Evolutionary conservation across 441 rosid species (phyloP), one percentile per base, ranked within the genome.

Genomic region (Arabidopsis hybrid): DNA sequence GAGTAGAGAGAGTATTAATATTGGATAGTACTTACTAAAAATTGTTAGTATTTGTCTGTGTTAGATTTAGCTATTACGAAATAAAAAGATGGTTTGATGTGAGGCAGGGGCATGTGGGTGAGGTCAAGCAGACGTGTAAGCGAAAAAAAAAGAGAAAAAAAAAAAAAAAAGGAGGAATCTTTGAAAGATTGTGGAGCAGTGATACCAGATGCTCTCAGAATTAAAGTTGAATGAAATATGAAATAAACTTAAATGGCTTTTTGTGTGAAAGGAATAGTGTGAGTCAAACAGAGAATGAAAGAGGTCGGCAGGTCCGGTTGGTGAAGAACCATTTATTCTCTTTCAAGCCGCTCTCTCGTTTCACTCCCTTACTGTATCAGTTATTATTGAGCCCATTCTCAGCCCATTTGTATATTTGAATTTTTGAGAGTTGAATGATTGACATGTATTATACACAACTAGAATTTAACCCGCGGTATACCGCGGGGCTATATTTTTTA

Each of bases 71-170:
- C 11, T 32, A 51, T 21, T 62, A 47, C n/a, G 4, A 52, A 21
- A 67, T 18, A n/a, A 5, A 47, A 60, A 59, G 55, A 67, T 42
- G 45, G 62, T 43, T 29, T 60, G 72, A 17, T 43, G 49, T 21
- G 65, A 75, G 75, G 53, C 75, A 69, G 10, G 66, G 29, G 55
- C 79, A 76, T 63, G 79, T 76, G 79, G 71, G 12, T 76, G 79
- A 76, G 74, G 66, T 76, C 66, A 76, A 76, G 71, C 60, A 29
- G 76, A 76, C 62, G 80, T 65, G 76, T 58, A 57, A 6, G 8
- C 2, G 38, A 35, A 4, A 26, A 14, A 13, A 7, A 49, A 55
- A 26, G 7, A 56, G 18, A 38, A 16, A 45, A 4, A 58, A 34
- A 12, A n/a, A 35, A 32, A 35, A 35, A n/a, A 56, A 43, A 62